These are phyloP conservation scores for Plasmodium knowlesi DNA, from an alignment of 169 alveolate genomes.

Conservation along the genomic window DNA sequence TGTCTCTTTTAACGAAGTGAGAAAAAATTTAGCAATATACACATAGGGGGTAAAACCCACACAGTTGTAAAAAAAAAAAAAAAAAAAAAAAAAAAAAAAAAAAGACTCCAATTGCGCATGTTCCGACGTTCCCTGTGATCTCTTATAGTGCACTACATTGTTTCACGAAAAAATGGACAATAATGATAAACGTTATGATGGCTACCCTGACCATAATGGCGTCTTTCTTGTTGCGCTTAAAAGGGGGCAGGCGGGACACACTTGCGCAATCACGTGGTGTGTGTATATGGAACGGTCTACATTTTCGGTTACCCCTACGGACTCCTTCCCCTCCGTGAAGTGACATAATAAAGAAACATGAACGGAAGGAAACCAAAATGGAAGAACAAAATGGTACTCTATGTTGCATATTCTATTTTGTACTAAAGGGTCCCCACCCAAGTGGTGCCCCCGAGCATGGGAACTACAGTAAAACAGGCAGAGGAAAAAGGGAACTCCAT, in stretches of 20 bases:
- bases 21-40: neutral
- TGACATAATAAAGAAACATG: neutral
- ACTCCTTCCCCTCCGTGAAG: neutral
- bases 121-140: neutral
- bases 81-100: neutral
- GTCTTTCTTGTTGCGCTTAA: neutral
- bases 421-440: neutral
- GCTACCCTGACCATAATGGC: neutral
- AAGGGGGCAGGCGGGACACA: neutral
- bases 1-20: neutral
- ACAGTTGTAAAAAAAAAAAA: neutral
- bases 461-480: neutral
- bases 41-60: neutral
- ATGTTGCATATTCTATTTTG: neutral
- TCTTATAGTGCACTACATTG: neutral
- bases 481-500: neutral
- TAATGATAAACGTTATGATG: neutral
- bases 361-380: neutral
- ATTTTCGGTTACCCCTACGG: neutral
- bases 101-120: neutral
- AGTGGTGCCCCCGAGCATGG: neutral
- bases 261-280: neutral
- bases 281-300: neutral
- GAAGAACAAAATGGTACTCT: neutral
- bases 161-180: neutral